Conservation (phyloP, 345 rosid genomes). For the Kandelia obovata region DNA sequence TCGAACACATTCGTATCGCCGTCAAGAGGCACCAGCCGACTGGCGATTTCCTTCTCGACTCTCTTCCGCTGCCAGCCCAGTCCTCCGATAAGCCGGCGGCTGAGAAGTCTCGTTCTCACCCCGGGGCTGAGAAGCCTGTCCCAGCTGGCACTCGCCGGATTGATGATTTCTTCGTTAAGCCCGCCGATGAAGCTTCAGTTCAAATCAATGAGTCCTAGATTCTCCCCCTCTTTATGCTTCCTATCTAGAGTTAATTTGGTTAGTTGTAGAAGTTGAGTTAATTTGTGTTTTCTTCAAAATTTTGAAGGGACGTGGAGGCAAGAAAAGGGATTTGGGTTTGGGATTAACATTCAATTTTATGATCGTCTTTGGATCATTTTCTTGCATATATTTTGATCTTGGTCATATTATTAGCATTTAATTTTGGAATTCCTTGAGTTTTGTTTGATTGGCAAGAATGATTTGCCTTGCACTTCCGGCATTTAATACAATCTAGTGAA, state of each 20-base stretch:
- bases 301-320: too few relatives aligned
- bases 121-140: slow-evolving; percentile 28
- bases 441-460: too few relatives aligned
- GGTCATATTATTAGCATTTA: neutral
- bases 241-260: neutral
- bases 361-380: too few relatives aligned
- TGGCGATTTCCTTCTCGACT: slow-evolving; percentile 77
- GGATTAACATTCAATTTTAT: too few relatives aligned
- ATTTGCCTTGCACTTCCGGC: neutral
- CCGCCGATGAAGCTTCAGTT: slow-evolving; percentile 34
- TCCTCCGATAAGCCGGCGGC: slow-evolving; percentile 19
- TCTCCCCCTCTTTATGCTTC: too few relatives aligned
- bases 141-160: slow-evolving; percentile 62
- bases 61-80: slow-evolving; percentile 59
- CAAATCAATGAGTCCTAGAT: slow-evolving; percentile 32
- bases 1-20: slow-evolving; percentile 61
- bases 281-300: too few relatives aligned
- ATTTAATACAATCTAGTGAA: too few relatives aligned
- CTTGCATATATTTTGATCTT: neutral
- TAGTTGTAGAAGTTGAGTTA: neutral
- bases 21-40: slow-evolving; percentile 75
- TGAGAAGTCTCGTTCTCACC: slow-evolving; percentile 21
- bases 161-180: slow-evolving; percentile 50
- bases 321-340: too few relatives aligned
- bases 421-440: neutral